Evolutionary conservation across 495 filamentous ascomycete species (phyloP), one percentile per base, ranked within the genome.

Genomic region (Pyrenopolyporus hunteri): DNA sequence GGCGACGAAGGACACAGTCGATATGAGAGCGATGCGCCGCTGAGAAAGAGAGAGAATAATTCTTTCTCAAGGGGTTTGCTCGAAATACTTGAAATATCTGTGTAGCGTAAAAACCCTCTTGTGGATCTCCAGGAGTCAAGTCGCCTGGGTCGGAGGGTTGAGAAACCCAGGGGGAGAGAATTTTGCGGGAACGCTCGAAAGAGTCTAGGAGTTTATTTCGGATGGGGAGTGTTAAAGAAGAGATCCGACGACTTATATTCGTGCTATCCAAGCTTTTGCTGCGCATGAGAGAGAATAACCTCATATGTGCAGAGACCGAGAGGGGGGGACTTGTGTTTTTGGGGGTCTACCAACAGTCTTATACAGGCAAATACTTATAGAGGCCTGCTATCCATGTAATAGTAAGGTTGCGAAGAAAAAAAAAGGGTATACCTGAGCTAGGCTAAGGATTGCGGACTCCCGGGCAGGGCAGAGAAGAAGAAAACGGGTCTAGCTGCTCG

Each of bases 331-430:
- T 37, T 37, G 49, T 53, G 52, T 62, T 65, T 57, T 63, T 57
- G 57, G 67, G 36, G 70, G 64, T 45, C 61, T 53, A 63, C 66
- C 68, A 74, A 66, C 66, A 62, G 57, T 73, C 71, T 75, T 74
- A 77, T 78, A 77, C 42, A 47, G 51, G 63, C 69, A 68, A 69
- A 64, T 66, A 63, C 63, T 57, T 39, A 52, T 23, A 23, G 9
- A 50, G 42, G 39, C 58, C 26, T 54, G 42, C 36, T 59, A 68
- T 58, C 57, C 46, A 54, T 64, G 63, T 57, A 66, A 60, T 60
- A 55, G 39, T 51, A 65, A 40, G 54, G 56, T 56, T 65, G 62
- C 64, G 65, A 71, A 51, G 47, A 54, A 62, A 71, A 51, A 47
- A 54, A 63, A 63, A 71, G 53, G 59, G 59, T 56, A 64, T 58